These are phyloP conservation scores for Ophiosphaerella korrae DNA, from an alignment of 2,329 filamentous ascomycete species.

Conservation along the genomic window DNA sequence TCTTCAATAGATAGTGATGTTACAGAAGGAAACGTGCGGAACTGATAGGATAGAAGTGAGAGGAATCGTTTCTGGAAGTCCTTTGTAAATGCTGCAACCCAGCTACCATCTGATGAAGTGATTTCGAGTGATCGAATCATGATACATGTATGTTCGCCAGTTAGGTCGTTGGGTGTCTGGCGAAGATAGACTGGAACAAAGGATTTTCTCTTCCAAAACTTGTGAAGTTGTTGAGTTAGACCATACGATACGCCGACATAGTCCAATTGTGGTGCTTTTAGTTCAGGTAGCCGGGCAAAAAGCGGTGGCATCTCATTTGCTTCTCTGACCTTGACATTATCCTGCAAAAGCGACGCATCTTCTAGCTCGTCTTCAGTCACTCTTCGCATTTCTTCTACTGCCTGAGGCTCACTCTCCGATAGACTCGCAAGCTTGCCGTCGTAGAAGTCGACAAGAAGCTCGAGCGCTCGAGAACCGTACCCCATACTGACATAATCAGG, in stretches of 20 bases:
- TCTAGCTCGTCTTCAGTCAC: conserved; percentile 84
- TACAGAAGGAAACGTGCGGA: conserved; percentile 77
- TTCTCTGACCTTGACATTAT: conserved; percentile 88
- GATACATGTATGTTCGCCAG: conserved; percentile 95
- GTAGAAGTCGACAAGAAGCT: conserved; percentile 89
- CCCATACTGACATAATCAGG: conserved; percentile 92
- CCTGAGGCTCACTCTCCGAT: conserved; percentile 69
- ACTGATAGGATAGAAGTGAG: conserved; percentile 87
- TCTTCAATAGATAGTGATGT: conserved; percentile 88
- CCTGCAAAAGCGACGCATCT: conserved; percentile 75
- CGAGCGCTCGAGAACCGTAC: conserved; percentile 86
- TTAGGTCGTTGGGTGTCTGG: conserved; percentile 94
- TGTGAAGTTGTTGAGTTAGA: conserved; percentile 83
- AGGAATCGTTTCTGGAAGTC: conserved; percentile 97
- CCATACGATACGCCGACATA: conserved; percentile 97
- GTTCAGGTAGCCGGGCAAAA: conserved; percentile 85
- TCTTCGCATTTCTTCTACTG: conserved; percentile 68
- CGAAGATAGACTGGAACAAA: conserved; percentile 92
- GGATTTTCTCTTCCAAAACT: conserved; percentile 90
- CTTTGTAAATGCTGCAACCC: conserved; percentile 87
- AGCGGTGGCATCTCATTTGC: conserved; percentile 91
- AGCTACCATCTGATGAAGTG: conserved; percentile 67
- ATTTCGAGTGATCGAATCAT: conserved; percentile 82
- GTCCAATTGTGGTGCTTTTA: conserved; percentile 78
- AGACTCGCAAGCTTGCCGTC: conserved; percentile 89